Percentiles rank a stretch among this genome's conserved stretches.
Conservation (phyloP, 805 yeast genomes). For the Candida sithepensis region DNA sequence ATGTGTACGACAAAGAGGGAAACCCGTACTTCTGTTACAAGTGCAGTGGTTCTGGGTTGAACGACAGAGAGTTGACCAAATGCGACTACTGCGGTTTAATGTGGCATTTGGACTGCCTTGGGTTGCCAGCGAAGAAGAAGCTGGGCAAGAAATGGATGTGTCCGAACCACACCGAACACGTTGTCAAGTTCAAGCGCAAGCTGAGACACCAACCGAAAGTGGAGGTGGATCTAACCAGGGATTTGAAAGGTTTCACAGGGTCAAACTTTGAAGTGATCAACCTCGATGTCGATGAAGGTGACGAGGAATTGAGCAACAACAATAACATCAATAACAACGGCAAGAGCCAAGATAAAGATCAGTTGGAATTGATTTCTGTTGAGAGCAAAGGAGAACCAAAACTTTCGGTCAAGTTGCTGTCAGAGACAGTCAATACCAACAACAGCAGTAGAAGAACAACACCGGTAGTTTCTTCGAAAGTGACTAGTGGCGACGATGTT, state of each 20-base stretch:
- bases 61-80: conserved; percentile 52
- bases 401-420: no score
- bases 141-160: conserved; percentile 85
- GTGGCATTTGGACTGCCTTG: conserved; percentile 93
- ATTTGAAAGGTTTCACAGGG: conserved; percentile 40
- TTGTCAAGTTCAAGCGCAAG: conserved; percentile 45
- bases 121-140: conserved; percentile 67
- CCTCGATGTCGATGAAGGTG: conserved; percentile 34
- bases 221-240: conserved; percentile 53
- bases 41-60: conserved; percentile 69
- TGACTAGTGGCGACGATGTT: conserved; percentile 31
- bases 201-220: conserved; percentile 48
- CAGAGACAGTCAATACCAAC: no score
- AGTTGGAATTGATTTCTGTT: no score
- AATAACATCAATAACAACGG: not conserved
- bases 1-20: conserved; percentile 62
- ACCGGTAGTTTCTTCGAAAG: not conserved
- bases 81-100: conserved; percentile 82
- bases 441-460: not conserved
- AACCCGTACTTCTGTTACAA: conserved; percentile 67
- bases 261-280: conserved; percentile 50
- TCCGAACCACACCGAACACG: conserved; percentile 71
- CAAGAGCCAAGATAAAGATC: no score
- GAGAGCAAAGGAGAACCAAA: no score
- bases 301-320: not conserved